phyloP scores from a whole-genome alignment of 2,329 filamentous ascomycete species.

The Ophiocordyceps polyrhachis-furcata region DNA sequence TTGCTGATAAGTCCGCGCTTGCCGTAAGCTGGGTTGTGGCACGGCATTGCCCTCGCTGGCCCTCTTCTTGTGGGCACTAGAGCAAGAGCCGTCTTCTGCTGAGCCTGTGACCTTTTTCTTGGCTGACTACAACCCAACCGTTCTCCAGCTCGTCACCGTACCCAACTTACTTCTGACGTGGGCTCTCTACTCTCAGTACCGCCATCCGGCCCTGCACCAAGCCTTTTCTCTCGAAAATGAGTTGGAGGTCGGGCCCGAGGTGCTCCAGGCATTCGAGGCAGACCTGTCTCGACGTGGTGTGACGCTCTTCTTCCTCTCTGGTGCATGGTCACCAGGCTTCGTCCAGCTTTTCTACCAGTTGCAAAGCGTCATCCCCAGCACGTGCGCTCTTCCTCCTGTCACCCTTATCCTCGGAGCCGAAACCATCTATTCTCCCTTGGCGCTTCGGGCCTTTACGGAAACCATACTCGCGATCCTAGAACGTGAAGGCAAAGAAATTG shows the following conservation, averaged over 20 bases:
- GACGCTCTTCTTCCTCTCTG: constrained; percentile 48
- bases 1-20: constrained; percentile 5
- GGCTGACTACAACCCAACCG: constrained; percentile 64
- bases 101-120: constrained; percentile 39
- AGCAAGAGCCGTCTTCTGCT: constrained; percentile 7
- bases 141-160: constrained; percentile 59
- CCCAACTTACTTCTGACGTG: constrained; percentile 62
- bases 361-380: constrained; percentile 3
- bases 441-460: constrained; percentile 48
- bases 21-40: constrained; percentile 53
- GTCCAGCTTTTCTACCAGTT: constrained; percentile 34
- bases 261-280: constrained; percentile 38
- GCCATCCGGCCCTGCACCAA: constrained; percentile 18
- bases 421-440: constrained; percentile 66
- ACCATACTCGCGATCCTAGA: constrained; percentile 42
- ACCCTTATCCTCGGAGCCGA: constrained; percentile 54
- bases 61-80: constrained; percentile 43
- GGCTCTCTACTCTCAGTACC: constrained; percentile 27
- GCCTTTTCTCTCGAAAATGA: constrained; percentile 37
- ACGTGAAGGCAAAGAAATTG: constrained; percentile 15
- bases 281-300: constrained; percentile 33
- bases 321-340: constrained; percentile 52
- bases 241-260: constrained; percentile 39
- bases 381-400: neutral
- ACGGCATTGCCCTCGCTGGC: constrained; percentile 56